A percentile compares a stretch with the other conserved stretches of the same genome.
Evolutionary conservation across 2,329 filamentous ascomycete genomes (phyloP).

Genomic region (Colletotrichum cuscutae): DNA sequence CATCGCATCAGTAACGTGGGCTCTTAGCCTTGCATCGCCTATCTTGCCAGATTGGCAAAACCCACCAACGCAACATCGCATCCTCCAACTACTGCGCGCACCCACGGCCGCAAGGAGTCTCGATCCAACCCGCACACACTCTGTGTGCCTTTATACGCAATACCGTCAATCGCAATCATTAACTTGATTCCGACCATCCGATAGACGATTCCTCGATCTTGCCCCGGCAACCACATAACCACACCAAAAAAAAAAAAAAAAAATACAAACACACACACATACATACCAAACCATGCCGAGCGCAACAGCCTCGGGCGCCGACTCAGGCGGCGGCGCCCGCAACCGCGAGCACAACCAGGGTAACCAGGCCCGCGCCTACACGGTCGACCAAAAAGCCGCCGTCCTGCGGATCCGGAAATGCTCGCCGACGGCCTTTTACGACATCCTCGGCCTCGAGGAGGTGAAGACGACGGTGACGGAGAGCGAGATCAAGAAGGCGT

Average conservation of each 20-base stretch:
- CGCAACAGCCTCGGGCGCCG: conserved; percentile 65
- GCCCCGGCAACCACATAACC: conserved; percentile 9
- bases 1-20: background rate
- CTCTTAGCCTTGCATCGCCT: conserved; percentile 28
- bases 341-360: conserved; percentile 79
- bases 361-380: conserved; percentile 81
- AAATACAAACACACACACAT: no score
- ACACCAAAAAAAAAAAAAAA: background rate
- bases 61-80: conserved; percentile 21
- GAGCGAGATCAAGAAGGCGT: conserved; percentile 95
- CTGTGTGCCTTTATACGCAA: background rate
- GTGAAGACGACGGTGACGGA: conserved; percentile 76
- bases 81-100: conserved; percentile 6
- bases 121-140: background rate
- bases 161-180: background rate
- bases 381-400: conserved; percentile 89
- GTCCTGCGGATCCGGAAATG: conserved; percentile 91
- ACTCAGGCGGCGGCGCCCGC: conserved; percentile 57
- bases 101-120: background rate
- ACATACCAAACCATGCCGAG: conserved; percentile 50
- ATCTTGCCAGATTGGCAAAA: conserved; percentile 33
- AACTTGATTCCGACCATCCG: background rate
- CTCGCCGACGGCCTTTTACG: conserved; percentile 89
- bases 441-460: conserved; percentile 82
- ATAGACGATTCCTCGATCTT: background rate